Evolutionary conservation across 2,329 filamentous ascomycete species (phyloP), one percentile per base, ranked within the genome.

Genomic region (Aspergillus awamori): DNA sequence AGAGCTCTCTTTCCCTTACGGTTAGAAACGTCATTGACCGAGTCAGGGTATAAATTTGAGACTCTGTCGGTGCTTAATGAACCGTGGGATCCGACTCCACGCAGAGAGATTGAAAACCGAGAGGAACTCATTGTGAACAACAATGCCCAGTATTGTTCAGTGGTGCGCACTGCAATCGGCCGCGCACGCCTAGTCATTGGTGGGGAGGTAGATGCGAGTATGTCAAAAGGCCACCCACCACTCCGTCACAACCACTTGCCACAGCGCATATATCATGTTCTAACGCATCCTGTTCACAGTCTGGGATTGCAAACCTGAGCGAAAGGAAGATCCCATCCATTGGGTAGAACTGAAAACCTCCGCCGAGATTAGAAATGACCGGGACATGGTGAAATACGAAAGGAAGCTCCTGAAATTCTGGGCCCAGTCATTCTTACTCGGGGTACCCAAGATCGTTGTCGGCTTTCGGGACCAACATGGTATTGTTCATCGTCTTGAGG

Each of bases 271-370:
- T 20, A 28, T 43, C 41, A 43, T 17, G 43, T 59, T 45, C 49
- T 63, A 52, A 49, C 24, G 13, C 62, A 20, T 13, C 20, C 30
- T 7, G 26, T 6, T 5, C 22, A 24, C 6, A 89, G 91, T 97
- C 49, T 93, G 92, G 89, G 93, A 96, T 72, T 85, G 84, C 59
- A 96, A 95, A 72, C 92, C 92, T 0, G 76, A 78, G 3, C 81
- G 83, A 61, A 83, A 83, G 56, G 86, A 85, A 53, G 82, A 83
- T n/a, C 87, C 90, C 0, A 89, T 92, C 65, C 92, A 94, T 70
- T 99, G 93, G 90, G 89, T 98, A 33, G 95, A 99, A 77, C 84
- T 99, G 60, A 99, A 99, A 75, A 99, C 95, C 0, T 87, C 87
- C n/a, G 88, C 86, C 43, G 87, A 90, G 65, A 88, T 94, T 53